Evolutionary conservation across 2,329 filamentous ascomycete genomes (phyloP).

Genomic region (Aspergillus terreus): DNA sequence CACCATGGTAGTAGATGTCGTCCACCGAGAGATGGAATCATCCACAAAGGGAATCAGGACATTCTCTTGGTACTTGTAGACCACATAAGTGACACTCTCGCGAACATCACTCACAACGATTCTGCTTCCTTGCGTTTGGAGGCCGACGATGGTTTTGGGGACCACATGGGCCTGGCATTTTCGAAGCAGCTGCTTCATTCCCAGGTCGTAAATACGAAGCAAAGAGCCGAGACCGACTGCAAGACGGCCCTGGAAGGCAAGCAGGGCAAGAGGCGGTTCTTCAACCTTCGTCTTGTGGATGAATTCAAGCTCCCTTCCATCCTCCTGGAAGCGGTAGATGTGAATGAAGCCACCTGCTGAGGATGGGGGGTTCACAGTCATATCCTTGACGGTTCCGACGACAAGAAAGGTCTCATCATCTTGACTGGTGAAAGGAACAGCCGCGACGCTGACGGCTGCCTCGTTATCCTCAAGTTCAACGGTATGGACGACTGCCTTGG

Average conservation of each 20-base stretch:
- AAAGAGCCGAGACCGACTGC: slow-evolving; percentile 80
- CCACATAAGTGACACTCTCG: slow-evolving; percentile 85
- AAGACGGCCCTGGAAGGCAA: slow-evolving; percentile 88
- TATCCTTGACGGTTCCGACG: slow-evolving; percentile 89
- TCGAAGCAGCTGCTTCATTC: slow-evolving; percentile 85
- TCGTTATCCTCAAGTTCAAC: slow-evolving; percentile 87
- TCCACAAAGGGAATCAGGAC: slow-evolving; percentile 90
- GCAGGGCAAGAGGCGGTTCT: slow-evolving; percentile 80
- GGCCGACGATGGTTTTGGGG: slow-evolving; percentile 77
- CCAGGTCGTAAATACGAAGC: slow-evolving; percentile 85
- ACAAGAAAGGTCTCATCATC: slow-evolving; percentile 88
- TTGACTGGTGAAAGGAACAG: slow-evolving; percentile 82
- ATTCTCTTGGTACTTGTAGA: slow-evolving; percentile 90
- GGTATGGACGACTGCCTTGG: slow-evolving; percentile 70
- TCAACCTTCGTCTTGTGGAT: slow-evolving; percentile 95
- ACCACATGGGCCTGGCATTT: slow-evolving; percentile 82
- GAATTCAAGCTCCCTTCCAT: slow-evolving; percentile 85
- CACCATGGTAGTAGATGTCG: slow-evolving; percentile 85
- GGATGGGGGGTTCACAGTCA: slow-evolving; percentile 72
- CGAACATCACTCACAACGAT: slow-evolving; percentile 91
- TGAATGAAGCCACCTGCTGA: slow-evolving; percentile 81
- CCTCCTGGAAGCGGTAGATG: slow-evolving; percentile 83
- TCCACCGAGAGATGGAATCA: slow-evolving; percentile 86
- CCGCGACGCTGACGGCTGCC: slow-evolving; percentile 79
- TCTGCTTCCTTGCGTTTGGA: slow-evolving; percentile 86